A percentile compares a stretch with the other conserved stretches of the same genome.
Evolutionary conservation across 495 filamentous ascomycete species (phyloP).

Genomic region (Hypoxylon subgilvum): DNA sequence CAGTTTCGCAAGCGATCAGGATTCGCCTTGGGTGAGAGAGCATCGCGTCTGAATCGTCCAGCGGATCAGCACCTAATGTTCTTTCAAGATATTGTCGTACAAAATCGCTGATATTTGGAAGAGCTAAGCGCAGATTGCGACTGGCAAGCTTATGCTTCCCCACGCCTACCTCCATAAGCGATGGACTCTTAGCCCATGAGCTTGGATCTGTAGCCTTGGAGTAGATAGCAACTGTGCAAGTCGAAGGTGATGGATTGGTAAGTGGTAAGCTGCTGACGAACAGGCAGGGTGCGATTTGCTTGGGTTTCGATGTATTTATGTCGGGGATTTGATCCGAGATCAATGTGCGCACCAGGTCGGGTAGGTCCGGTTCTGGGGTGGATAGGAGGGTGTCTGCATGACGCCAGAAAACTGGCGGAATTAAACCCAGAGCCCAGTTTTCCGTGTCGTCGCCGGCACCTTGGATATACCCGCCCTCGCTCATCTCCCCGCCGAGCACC

Average conservation of each 20-base stretch:
- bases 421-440: constrained; percentile 82
- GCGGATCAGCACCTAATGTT: neutral
- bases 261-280: constrained; percentile 41
- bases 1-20: constrained; percentile 49
- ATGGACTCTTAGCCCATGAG: constrained; percentile 43
- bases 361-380: constrained; percentile 68
- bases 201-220: constrained; percentile 43
- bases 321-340: constrained; percentile 41
- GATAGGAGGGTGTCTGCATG: constrained; percentile 61
- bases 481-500: constrained; percentile 68
- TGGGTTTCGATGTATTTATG: constrained; percentile 40
- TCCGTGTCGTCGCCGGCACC: constrained; percentile 94
- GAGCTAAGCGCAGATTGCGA: constrained; percentile 70
- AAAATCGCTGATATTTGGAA: constrained; percentile 64
- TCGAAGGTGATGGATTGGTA: constrained; percentile 1
- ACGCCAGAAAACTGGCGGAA: constrained; percentile 78
- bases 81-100: constrained; percentile 36
- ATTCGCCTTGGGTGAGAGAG: constrained; percentile 25
- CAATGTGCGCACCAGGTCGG: constrained; percentile 64
- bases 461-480: constrained; percentile 82
- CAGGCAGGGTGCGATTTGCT: constrained; percentile 42
- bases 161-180: constrained; percentile 67
- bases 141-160: constrained; percentile 73
- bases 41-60: neutral
- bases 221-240: constrained; percentile 42